Evolutionary conservation across 345 rosid species (phyloP).

Genomic region (Angophora floribunda): DNA sequence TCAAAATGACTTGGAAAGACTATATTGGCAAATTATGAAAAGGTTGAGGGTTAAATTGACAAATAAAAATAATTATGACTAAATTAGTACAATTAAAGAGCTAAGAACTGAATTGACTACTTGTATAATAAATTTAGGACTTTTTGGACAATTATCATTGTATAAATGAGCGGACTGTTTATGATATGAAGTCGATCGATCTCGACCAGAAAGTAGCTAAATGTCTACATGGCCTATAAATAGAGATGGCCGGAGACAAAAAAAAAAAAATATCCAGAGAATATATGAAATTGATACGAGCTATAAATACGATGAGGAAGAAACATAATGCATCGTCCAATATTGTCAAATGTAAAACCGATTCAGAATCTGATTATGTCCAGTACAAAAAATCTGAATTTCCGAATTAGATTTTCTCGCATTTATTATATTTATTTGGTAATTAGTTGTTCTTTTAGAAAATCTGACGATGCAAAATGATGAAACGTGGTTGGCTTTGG

Average conservation of each 20-base stretch:
- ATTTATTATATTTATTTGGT: background rate
- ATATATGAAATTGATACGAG: background rate
- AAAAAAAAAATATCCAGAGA: background rate
- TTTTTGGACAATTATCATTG: no score
- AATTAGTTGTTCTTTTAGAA: background rate
- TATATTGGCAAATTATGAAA: no score
- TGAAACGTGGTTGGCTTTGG: background rate
- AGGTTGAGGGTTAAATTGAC: no score
- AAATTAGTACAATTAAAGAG: no score
- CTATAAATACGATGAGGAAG: background rate
- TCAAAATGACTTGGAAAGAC: no score
- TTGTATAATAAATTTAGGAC: no score
- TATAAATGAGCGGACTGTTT: background rate
- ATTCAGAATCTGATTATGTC: background rate
- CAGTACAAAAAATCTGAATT: background rate
- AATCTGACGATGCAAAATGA: background rate
- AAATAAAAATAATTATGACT: no score
- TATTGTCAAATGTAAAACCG: background rate
- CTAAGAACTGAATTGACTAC: no score
- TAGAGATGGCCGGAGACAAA: background rate
- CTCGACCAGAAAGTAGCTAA: no score
- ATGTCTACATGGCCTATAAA: background rate
- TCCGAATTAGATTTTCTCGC: background rate
- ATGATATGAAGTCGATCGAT: background rate
- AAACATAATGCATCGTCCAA: accelerated